Conservation (phyloP, 2,329 filamentous ascomycete genomes). For the Diatrype stigma region DNA sequence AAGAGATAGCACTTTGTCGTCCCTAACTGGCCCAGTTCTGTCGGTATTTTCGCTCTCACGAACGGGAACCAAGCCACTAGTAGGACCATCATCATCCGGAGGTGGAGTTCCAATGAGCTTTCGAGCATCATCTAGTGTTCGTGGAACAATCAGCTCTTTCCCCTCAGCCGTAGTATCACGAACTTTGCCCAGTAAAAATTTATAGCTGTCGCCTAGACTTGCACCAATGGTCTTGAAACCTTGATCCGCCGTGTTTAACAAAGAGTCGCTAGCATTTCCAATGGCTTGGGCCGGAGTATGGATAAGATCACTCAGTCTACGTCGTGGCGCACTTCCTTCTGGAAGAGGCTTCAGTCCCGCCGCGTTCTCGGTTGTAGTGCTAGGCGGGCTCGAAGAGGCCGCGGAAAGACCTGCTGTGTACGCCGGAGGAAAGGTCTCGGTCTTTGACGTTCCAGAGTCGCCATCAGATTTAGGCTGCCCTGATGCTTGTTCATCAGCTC, state of each 20-base stretch:
- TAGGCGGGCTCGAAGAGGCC: constrained; percentile 25
- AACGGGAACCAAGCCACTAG: constrained; percentile 53
- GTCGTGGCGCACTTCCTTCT: constrained; percentile 45
- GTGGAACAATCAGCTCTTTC: constrained; percentile 63
- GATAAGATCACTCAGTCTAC: constrained; percentile 80
- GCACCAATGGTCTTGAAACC: constrained; percentile 87
- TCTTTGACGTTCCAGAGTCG: constrained; percentile 43
- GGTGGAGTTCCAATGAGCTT: constrained; percentile 77
- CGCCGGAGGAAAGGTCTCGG: constrained; percentile 55
- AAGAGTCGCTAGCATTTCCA: constrained; percentile 76
- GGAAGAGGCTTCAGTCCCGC: constrained; percentile 29
- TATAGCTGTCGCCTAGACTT: constrained; percentile 88
- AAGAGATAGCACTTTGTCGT: constrained; percentile 66
- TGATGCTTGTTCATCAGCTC: constrained; percentile 71
- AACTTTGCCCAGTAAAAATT: constrained; percentile 84
- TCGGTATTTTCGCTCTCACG: constrained; percentile 38
- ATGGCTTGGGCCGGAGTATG: constrained; percentile 79
- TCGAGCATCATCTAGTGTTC: constrained; percentile 87
- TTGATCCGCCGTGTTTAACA: constrained; percentile 86
- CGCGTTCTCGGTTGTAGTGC: constrained; percentile 27
- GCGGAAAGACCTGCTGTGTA: constrained; percentile 44
- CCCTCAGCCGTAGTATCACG: constrained; percentile 61
- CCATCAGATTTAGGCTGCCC: constrained; percentile 57
- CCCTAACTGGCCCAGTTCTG: constrained; percentile 30
- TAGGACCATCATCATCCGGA: constrained; percentile 55